phyloP scores from a whole-genome alignment of 345 rosid genomes.

The Eucalyptus pauciflora region DNA sequence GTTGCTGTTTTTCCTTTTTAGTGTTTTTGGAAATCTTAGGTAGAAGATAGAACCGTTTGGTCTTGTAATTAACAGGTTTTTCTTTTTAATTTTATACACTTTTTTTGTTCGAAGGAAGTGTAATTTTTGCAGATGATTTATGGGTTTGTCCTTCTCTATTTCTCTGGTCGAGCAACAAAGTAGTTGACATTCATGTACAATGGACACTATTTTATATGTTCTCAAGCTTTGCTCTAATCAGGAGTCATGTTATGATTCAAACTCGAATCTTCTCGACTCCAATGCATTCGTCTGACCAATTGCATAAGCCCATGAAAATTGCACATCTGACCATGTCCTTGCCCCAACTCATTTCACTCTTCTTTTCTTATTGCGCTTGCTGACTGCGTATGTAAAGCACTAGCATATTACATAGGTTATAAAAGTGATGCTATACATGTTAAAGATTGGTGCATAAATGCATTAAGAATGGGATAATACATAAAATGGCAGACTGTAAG shows the following conservation, averaged over 20 bases:
- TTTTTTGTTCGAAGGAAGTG: neutral
- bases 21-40: neutral
- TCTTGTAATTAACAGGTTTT: neutral
- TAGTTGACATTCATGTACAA: neutral
- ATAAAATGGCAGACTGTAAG: neutral
- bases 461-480: neutral
- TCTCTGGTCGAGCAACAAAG: neutral
- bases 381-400: accelerated
- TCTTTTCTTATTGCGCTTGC: neutral
- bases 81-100: neutral
- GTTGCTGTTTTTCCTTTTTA: neutral
- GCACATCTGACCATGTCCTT: neutral
- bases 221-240: neutral
- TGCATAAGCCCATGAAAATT: neutral
- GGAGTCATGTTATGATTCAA: neutral
- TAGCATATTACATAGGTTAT: neutral
- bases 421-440: neutral
- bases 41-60: neutral
- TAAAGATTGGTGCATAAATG: no score
- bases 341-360: neutral
- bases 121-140: neutral
- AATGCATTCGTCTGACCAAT: neutral
- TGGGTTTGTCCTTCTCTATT: neutral
- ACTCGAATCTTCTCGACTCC: neutral
- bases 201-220: neutral